A percentile compares a stretch with the other conserved stretches of the same genome.
phyloP scores from a whole-genome alignment of 78 protist species.

The Cavenderia fasciculata region DNA sequence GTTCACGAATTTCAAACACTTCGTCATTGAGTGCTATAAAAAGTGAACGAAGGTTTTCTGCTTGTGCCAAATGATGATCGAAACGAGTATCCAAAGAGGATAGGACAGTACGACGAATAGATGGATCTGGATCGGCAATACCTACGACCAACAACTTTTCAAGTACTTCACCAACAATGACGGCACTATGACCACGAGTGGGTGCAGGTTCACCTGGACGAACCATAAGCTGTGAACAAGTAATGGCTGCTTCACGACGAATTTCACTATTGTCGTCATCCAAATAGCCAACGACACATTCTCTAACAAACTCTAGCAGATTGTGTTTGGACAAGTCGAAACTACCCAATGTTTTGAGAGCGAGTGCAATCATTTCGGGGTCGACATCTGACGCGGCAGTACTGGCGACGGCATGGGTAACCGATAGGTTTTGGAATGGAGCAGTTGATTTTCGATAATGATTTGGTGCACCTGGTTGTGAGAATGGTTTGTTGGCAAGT shows the following conservation, averaged over 20 bases:
- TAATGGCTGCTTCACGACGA: constrained; percentile 60
- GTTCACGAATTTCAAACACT: constrained; percentile 85
- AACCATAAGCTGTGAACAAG: constrained; percentile 53
- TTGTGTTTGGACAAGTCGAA: constrained; percentile 85
- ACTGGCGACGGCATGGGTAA: constrained; percentile 2
- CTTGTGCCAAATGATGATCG: constrained; percentile 88
- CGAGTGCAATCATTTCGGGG: constrained; percentile 70
- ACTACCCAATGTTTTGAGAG: constrained; percentile 82
- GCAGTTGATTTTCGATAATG: constrained; percentile 42
- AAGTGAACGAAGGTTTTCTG: constrained; percentile 87
- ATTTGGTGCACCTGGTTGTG: constrained; percentile 56
- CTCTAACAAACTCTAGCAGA: constrained; percentile 79
- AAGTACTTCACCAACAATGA: constrained; percentile 82
- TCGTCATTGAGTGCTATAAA: constrained; percentile 89
- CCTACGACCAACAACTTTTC: constrained; percentile 82
- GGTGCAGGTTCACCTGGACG: constrained; percentile 43
- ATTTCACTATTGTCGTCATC: constrained; percentile 80
- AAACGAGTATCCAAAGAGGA: constrained; percentile 68
- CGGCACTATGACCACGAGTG: constrained; percentile 66
- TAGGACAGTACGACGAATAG: constrained; percentile 85
- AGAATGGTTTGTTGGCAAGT: constrained; percentile 30
- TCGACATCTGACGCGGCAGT: constrained; percentile 42
- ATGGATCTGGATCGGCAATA: constrained; percentile 89
- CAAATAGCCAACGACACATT: constrained; percentile 78
- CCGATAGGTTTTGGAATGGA: constrained; percentile 40